Evolutionary conservation across 2,329 filamentous ascomycete genomes (phyloP).

Genomic region (Thermothelomyces thermophilus): DNA sequence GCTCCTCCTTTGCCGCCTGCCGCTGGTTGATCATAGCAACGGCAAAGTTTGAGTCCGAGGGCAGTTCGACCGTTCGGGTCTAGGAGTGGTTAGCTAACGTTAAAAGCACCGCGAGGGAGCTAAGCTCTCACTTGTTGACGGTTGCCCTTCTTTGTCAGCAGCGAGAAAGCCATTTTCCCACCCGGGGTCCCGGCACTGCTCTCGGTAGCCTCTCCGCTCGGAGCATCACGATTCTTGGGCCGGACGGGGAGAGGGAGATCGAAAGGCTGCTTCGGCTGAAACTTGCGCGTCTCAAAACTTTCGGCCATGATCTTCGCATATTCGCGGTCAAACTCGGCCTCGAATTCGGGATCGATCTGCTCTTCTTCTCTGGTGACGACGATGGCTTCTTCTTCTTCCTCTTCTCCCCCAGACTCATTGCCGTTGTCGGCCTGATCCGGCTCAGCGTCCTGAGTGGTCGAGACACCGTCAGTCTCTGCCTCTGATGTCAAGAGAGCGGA

Average conservation of each 20-base stretch:
- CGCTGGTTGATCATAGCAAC: slow-evolving; percentile 95
- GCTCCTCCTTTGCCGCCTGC: slow-evolving; percentile 89
- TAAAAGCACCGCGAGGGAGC: not conserved
- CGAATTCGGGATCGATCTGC: slow-evolving; percentile 82
- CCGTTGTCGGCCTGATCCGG: slow-evolving; percentile 45
- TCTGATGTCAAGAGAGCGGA: not conserved
- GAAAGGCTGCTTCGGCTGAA: slow-evolving; percentile 91
- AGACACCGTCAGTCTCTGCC: slow-evolving; percentile 14
- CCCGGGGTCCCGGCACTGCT: slow-evolving; percentile 14
- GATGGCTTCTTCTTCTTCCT: slow-evolving; percentile 88
- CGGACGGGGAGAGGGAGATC: slow-evolving; percentile 97
- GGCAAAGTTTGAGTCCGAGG: slow-evolving; percentile 87
- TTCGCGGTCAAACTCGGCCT: slow-evolving; percentile 96
- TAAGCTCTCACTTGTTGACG: slow-evolving; percentile 67
- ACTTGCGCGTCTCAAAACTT: slow-evolving; percentile 90
- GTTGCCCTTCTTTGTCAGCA: slow-evolving; percentile 93
- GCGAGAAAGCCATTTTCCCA: slow-evolving; percentile 89
- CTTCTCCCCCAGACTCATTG: slow-evolving; percentile 76
- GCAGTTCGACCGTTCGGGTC: slow-evolving; percentile 86
- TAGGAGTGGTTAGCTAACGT: slow-evolving; percentile 32
- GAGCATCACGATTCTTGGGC: slow-evolving; percentile 55
- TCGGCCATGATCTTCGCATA: slow-evolving; percentile 98
- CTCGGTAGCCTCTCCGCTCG: slow-evolving; percentile 34
- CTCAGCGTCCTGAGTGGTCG: slow-evolving; percentile 40
- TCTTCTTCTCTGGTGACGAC: slow-evolving; percentile 88